These are phyloP conservation scores for Cyberlindnera maritima DNA, from an alignment of 805 yeast genomes.

Conservation along the genomic window DNA sequence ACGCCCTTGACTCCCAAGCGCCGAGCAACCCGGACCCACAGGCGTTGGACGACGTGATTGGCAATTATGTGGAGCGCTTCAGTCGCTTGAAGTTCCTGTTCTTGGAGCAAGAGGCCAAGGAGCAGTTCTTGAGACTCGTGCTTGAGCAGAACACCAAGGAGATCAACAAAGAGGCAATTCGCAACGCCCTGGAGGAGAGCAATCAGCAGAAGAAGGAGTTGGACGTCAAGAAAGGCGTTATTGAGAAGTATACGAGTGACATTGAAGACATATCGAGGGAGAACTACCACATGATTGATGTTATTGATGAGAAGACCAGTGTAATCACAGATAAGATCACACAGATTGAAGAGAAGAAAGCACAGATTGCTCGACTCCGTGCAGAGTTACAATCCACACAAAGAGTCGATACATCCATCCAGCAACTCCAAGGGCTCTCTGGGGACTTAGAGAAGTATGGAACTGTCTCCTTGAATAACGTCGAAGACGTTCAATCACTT, in stretches of 20 bases:
- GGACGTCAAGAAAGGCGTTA: constrained; percentile 1
- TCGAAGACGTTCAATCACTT: background rate
- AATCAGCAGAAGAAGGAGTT: constrained; percentile 12
- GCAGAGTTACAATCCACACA: background rate
- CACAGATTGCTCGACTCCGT: background rate
- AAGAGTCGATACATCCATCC: background rate
- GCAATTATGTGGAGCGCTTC: constrained; percentile 31
- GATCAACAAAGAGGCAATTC: constrained; percentile 35
- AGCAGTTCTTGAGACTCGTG: constrained; percentile 56
- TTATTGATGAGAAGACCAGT: background rate
- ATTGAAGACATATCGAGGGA: background rate
- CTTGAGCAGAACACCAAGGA: constrained; percentile 32
- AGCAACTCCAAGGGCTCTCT: background rate
- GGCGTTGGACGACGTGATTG: constrained; percentile 37
- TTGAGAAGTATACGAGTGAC: background rate
- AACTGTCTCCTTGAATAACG: background rate
- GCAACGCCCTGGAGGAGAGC: constrained; percentile 28
- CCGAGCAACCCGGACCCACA: constrained; percentile 28
- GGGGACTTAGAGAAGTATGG: background rate
- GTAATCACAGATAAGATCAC: background rate
- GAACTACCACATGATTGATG: background rate
- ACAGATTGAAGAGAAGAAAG: background rate
- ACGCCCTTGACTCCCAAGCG: constrained; percentile 9
- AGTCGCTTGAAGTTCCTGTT: constrained; percentile 61
- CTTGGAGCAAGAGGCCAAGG: constrained; percentile 70